A percentile compares a stretch with the other conserved stretches of the same genome.
Evolutionary conservation across 2,329 filamentous ascomycete genomes (phyloP).

Genomic region (Byssothecium circinans): DNA sequence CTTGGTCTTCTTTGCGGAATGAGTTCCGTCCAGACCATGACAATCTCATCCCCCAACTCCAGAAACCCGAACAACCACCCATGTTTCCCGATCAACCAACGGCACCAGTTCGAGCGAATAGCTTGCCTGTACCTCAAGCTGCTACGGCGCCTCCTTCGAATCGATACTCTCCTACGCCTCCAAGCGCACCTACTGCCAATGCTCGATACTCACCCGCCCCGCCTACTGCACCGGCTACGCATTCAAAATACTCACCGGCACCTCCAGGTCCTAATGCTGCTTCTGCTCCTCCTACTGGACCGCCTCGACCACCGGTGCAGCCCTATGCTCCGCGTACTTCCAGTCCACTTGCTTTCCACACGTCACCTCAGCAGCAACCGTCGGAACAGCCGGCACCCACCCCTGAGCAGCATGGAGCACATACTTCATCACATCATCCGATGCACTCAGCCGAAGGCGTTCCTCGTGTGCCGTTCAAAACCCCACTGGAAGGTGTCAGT

Average conservation of each 20-base stretch:
- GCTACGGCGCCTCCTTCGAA: conserved; percentile 24
- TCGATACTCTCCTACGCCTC: conserved; percentile 40
- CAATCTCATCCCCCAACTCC: conserved; percentile 32
- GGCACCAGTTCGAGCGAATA: conserved; percentile 34
- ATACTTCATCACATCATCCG: conserved; percentile 24
- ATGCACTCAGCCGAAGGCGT: conserved; percentile 32
- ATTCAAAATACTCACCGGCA: conserved; percentile 45
- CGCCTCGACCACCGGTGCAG: conserved; percentile 46
- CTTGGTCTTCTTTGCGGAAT: conserved; percentile 41
- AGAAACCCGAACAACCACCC: conserved; percentile 47
- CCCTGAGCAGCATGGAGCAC: conserved; percentile 17
- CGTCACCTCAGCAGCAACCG: conserved; percentile 34
- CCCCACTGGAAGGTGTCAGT: conserved; percentile 36
- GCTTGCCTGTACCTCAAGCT: conserved; percentile 35
- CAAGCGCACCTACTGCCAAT: conserved; percentile 31
- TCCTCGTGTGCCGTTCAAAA: conserved; percentile 28
- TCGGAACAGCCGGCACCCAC: conserved; percentile 1
- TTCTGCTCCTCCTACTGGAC: conserved; percentile 37
- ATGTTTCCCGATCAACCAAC: conserved; percentile 39
- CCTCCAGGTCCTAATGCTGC: conserved; percentile 41
- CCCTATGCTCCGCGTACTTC: conserved; percentile 65
- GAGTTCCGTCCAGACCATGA: conserved; percentile 36
- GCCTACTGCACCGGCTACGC: conserved; percentile 34
- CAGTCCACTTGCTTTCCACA: conserved; percentile 62
- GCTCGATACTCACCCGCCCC: conserved; percentile 48